Base-by-base conservation (phyloP, 2,329 filamentous ascomycete genomes). In the Zarea fungicola region DNA sequence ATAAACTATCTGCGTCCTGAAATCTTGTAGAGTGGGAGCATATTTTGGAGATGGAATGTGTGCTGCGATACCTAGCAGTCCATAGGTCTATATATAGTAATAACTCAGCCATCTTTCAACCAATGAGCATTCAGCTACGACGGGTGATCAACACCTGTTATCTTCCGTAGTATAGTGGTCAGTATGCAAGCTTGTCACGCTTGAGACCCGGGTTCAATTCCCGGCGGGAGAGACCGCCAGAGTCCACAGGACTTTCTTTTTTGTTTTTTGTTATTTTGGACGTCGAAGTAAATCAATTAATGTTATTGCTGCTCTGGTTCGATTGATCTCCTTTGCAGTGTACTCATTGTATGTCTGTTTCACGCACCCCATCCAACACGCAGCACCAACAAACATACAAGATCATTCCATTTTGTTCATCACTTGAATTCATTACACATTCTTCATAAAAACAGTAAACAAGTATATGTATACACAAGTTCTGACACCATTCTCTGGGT, bases 81-180 rank as follows among this genome's bases (percentile, higher is more conserved):
- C 29, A n/a, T 31, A 14, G 41, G 41, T 22, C 32, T 41, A 26
- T 40, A 34, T 40, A 47, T 1, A n/a, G 2, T 10, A 47, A 47
- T 41, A 47, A 19, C 13, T 10, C 9, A 1, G 2, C 0, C 1
- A 1, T 13, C 25, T 26, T 8, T 23, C 44, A 41, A 32, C 36
- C 44, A 47, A 47, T 47, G 44, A 47, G 44, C 44, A 40, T 40
- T 31, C 44, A 47, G 44, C 44, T 47, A 47, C 44, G 44, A 47
- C 44, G 22, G 44, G 36, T 47, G 36, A 25, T 25, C 18, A 46
- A 40, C 35, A 40, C 44, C 36, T n/a, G 44, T 26, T n/a, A 34
- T 34, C 31, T 34, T 34, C 31, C 31, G 31, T n/a, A n/a, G n/a
- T n/a, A n/a, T n/a, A n/a, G n/a, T n/a, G n/a, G n/a, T n/a, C n/a